Base-by-base conservation (phyloP, 805 yeast species). In the Ogataea trehaloabstinens region DNA sequence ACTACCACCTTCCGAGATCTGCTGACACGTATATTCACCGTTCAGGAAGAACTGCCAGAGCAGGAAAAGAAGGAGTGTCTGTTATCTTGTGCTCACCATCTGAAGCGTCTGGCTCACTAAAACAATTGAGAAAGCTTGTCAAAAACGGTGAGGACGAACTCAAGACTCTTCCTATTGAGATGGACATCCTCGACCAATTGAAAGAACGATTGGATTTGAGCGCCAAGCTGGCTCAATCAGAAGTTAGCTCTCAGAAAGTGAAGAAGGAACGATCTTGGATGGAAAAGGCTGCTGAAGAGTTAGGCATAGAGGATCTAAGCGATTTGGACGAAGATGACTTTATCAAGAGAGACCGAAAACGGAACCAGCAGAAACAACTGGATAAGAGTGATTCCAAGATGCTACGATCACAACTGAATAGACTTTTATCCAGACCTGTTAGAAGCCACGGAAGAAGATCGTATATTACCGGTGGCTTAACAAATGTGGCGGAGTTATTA, bases 11-110 rank as follows among this genome's bases (percentile, higher is more conserved):
- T 45, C 98, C 99, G 8, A 73, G 98, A 46, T 73, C 95, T 12
- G 97, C 97, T 0, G 99, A 93, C 56, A 80, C 88, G 35, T 93
- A 93, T 57, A 82, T 93, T 51, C 99, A 93, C 64, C 76, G 99
- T 61, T 86, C 96, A 1, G 99, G 99, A 45, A 81, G 99, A 74
- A 93, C 99, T n/a, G 98, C 95, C 0, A 83, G 99, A 70, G 97
- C 95, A 2, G 93, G 91, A 1, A 71, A 68, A 34, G 91, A 86
- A 58, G 99, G 99, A 70, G 96, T 93, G n/a, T 84, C 96, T 2
- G 82, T 93, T 35, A 80, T 89, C 77, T 69, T 93, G 38, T 88
- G 96, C 55, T 85, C 95, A 4, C 96, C 97, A 12, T 89, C 85
- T 44, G 99, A 93, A 58, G 88, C 95, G 0, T 73, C 88, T 40